Base-by-base conservation (phyloP, 208 protist species). In the Crithidia expoeki region DNA sequence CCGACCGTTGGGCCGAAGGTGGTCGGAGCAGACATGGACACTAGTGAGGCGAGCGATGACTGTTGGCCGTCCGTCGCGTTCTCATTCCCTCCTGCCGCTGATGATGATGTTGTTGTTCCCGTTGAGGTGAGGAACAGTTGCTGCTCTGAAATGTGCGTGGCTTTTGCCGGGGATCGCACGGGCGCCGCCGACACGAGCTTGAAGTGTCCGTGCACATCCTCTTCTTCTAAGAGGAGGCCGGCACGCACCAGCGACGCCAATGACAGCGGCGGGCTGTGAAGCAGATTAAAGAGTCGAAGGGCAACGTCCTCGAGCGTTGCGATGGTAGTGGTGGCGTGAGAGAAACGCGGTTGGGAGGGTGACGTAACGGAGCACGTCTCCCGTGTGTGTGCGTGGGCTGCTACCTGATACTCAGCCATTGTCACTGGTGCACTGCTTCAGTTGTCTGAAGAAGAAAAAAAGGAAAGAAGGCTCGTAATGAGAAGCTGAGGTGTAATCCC, bases 231-330 rank as follows among this genome's bases (percentile, higher is more conserved):
- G 4, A 75, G 59, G 11, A 64, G n/a, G 4, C 51, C 53, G 9
- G 46, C 42, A 16, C 61, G 51, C 61, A 68, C 60, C 23, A 74
- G 59, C 6, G 59, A 27, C 7, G 51, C 49, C 12, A 75, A 34
- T 12, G 61, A 75, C 0, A 69, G 70, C 30, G 61, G 70, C 2
- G 61, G 61, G 42, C 70, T 68, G 62, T 50, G 49, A 16, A 75
- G 70, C 6, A 63, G 61, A 27, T 62, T 21, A 25, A 75, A 64
- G 46, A 68, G 60, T 34, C 42, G 32, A 10, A 62, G 21, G 25
- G 52, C 61, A 21, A 68, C 38, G 2, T 64, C 61, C 11, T 68
- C 53, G 14, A 56, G 38, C 28, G 68, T 12, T 4, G 32, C 23
- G 21, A 25, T 47, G 28, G 36, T 17, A 12, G 7, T 19, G 59